Conservation (phyloP, 495 filamentous ascomycete genomes). For the Cercophora sp. region DNA sequence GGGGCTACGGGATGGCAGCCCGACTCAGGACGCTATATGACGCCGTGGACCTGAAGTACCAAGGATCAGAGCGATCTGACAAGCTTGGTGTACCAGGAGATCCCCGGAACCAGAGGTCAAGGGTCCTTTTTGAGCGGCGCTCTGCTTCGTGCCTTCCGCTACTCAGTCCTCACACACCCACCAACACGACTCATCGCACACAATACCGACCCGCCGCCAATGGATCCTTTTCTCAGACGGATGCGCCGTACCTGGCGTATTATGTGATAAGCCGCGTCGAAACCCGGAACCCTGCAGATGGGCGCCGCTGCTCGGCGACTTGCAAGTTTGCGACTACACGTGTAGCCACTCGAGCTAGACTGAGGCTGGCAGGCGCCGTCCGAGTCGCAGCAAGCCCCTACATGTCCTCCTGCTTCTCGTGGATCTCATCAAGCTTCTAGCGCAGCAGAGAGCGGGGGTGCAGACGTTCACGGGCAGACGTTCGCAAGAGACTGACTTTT, state of each 20-base stretch:
- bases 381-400: background rate
- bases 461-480: background rate
- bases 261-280: conserved; percentile 8
- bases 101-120: background rate
- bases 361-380: background rate
- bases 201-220: too few species aligned
- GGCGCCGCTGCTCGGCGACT: background rate
- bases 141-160: background rate
- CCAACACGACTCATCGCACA: too few species aligned
- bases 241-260: too few species aligned
- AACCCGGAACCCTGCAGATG: conserved; percentile 7
- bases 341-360: conserved; percentile 1
- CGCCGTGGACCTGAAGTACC: conserved; percentile 14
- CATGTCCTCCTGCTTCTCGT: background rate
- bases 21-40: conserved; percentile 10
- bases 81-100: conserved; percentile 6
- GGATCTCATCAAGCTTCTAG: background rate
- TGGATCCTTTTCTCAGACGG: too few species aligned
- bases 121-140: too few species aligned
- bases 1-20: conserved; percentile 3
- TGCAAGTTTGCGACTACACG: background rate
- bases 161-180: too few species aligned
- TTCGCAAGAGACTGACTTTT: conserved; percentile 1
- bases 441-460: background rate
- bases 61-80: conserved; percentile 8